Base-by-base conservation (phyloP, 108 stramenopile genomes). In the Mediolabrus comicus region DNA sequence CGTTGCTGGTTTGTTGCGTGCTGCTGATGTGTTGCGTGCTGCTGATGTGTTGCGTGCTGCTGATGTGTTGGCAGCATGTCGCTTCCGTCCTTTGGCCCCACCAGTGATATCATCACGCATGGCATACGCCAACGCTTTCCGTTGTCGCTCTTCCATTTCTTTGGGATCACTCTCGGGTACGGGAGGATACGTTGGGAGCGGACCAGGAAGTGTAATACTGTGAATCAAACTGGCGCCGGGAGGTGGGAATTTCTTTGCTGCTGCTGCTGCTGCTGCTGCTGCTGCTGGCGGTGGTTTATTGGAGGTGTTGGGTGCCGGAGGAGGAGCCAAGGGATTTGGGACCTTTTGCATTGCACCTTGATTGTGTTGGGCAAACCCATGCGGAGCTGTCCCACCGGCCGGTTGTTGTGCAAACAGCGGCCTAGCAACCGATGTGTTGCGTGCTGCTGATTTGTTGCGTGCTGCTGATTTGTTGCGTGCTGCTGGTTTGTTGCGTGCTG, bases 101-200 rank as follows among this genome's bases (percentile, higher is more conserved):
- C 31, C 55, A 31, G n/a, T 57, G 22, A 29, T 57, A 29, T 49
- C 46, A 49, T 49, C 22, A 17, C 55, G 16, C 55, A 57, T 57
- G 13, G 59, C 59, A 38, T 59, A 59, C 34, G 59, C 59, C 33
- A 32, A n/a, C 19, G 59, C 59, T 24, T 32, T 34, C 29, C 14
- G 10, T n/a, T 19, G 7, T 14, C 59, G 35, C 34, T 59, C 32
- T 5, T 59, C 59, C 59, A 59, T 59, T 38, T 59, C 59, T 59
- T 59, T 33, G 29, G 59, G 59, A 35, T 59, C 59, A 25, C 19
- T 32, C 17, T 22, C 34, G 16, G 59, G 59, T 59, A 59, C 22
- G 17, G 59, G 59, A 10, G 59, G 59, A 14, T 35, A 19, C 10
- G 59, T 33, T 49, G 46, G 22, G 46, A 22, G 10, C 17, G 59